Conservation (phyloP, 2,329 filamentous ascomycete genomes). For the Hypomyces rosellus region DNA sequence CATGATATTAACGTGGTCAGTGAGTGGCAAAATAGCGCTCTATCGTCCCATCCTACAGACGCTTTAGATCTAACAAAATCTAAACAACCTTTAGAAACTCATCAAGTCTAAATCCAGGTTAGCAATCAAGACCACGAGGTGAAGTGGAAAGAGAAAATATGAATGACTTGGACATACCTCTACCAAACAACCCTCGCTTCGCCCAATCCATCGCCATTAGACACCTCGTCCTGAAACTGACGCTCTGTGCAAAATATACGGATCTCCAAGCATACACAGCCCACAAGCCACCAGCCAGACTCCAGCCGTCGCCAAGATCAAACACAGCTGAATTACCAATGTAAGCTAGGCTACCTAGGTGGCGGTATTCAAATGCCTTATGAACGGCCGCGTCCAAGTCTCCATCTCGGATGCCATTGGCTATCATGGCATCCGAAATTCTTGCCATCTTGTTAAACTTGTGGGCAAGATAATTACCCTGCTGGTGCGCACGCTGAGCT, state of each 20-base stretch:
- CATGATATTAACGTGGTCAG: not conserved
- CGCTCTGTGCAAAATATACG: constrained; percentile 95
- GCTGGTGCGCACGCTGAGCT: constrained; percentile 92
- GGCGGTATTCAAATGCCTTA: constrained; percentile 89
- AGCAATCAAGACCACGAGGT: not conserved
- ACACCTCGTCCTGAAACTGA: constrained; percentile 82
- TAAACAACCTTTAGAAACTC: constrained; percentile 36
- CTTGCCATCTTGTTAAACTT: constrained; percentile 92
- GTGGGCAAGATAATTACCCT: constrained; percentile 83
- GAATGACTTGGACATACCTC: constrained; percentile 46
- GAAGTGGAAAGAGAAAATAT: not conserved
- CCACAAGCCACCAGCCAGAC: constrained; percentile 73
- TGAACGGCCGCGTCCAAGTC: constrained; percentile 90
- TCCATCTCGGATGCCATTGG: constrained; percentile 80
- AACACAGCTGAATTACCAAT: constrained; percentile 96
- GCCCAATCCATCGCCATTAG: constrained; percentile 97
- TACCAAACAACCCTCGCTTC: constrained; percentile 91
- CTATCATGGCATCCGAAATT: constrained; percentile 63
- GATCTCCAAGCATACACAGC: constrained; percentile 95
- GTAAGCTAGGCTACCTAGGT: constrained; percentile 88
- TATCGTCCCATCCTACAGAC: no score
- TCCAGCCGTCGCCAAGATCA: constrained; percentile 74
- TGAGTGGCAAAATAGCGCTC: no score
- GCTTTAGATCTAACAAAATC: not conserved
- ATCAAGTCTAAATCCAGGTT: constrained; percentile 39